Evolutionary conservation across 257 asterid genomes (phyloP).

Genomic region (Jacaranda copaia): DNA sequence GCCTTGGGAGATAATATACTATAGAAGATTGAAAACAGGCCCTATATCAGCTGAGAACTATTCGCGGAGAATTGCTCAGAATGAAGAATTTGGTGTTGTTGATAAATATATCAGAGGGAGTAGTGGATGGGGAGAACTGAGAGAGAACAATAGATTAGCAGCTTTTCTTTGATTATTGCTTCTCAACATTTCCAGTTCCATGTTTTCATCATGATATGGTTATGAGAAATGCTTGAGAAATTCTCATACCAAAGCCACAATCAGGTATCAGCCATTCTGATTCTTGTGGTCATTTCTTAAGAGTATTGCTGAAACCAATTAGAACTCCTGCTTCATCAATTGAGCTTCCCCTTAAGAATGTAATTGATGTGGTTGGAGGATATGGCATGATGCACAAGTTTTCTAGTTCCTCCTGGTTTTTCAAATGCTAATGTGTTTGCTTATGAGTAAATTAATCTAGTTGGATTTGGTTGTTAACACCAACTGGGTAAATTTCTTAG

Average conservation of each 20-base stretch:
- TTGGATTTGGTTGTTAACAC: not conserved
- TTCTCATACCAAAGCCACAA: slow-evolving; percentile 1
- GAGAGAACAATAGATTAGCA: slow-evolving; percentile 40
- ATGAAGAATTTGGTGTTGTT: slow-evolving; percentile 55
- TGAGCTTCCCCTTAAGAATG: not conserved
- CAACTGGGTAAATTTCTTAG: slow-evolving; percentile 8
- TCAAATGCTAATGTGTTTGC: slow-evolving; percentile 1
- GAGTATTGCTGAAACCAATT: slow-evolving; percentile 17
- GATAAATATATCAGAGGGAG: slow-evolving; percentile 68
- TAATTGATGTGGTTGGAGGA: not conserved
- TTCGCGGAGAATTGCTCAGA: slow-evolving; percentile 55
- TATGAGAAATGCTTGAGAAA: slow-evolving; percentile 15
- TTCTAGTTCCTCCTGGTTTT: not conserved
- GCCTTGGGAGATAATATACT: slow-evolving; percentile 76
- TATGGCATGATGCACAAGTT: not conserved
- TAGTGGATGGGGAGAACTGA: slow-evolving; percentile 66
- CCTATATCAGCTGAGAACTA: slow-evolving; percentile 57
- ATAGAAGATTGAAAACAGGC: slow-evolving; percentile 58
- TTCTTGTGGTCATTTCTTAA: slow-evolving; percentile 20
- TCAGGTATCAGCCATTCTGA: slow-evolving; percentile 30
- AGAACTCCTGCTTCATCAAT: not conserved
- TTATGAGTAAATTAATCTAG: slow-evolving; percentile 1
- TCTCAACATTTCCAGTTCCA: not conserved
- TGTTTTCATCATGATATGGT: not conserved
- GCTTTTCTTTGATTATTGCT: slow-evolving; percentile 2